Evolutionary conservation across 148 eudicot genomes (phyloP), one percentile per base, ranked within the genome.

Genomic region (Fagopyrum tataricum): DNA sequence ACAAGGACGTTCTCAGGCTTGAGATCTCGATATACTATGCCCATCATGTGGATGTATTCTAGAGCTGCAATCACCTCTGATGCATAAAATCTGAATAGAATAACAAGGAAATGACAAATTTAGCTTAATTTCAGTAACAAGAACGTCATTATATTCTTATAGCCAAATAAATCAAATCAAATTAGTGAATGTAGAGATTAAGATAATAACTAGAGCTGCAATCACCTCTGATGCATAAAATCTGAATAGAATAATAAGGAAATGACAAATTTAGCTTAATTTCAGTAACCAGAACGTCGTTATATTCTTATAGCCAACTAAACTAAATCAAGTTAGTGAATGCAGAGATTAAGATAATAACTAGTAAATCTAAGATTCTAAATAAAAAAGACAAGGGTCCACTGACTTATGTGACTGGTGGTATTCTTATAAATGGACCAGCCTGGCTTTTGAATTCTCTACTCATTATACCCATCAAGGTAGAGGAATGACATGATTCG

Each of bases 1-100:
- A 91, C 96, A 10, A 94, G 66, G 18, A 94, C 98, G 47, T 94
- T 94, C 75, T 94, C 98, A 0, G 98, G 98, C 81, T 94, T 94
- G 0, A 94, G 91, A 78, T 94, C 98, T 31, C 98, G 98, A 80
- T 94, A 94, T 7, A 94, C 97, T 9, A 94, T 85, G 9, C 98
- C 98, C 97, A 94, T 81, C 97, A 94, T 94, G 88, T 94, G 98
- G 6, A 94, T 73, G 78, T 94, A 94, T 71, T 94, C 98, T 75
- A 94, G 44, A n/a, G 98, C 97, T 17, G 87, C 98, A 13, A 91
- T 83, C 42, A 94, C 96, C 75, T 94, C 97, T 2, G 98, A 87
- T 20, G 97, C 97, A 67, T 94, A 94, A 72, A 94, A 94, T 79
- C 98, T 94, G 85, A 75, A 75, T 6, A 61, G 37, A 31, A 24